Evolutionary conservation across 768 basidiomycete species (phyloP), one percentile per base, ranked within the genome.

Genomic region (Mycena alexandri): DNA sequence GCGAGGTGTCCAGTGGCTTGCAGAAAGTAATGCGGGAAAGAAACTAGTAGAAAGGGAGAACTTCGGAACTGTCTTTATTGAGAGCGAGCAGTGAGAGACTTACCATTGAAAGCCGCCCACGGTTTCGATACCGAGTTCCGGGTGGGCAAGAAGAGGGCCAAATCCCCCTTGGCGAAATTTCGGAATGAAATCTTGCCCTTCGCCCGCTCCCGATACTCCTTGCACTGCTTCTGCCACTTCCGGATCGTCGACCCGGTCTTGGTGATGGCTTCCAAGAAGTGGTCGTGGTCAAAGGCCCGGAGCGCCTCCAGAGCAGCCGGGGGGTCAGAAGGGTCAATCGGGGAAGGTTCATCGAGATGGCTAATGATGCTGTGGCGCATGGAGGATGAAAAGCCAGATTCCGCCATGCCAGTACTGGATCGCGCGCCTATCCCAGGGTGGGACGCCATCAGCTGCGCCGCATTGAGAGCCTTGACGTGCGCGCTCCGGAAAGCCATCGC

Each of bases 21-120:
- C 41, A 99, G 86, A 82, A 99, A 99, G 79, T 98, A 96, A 79
- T 99, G 97, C 53, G 98, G 98, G 80, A 96, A 97, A 13, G 93
- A 95, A 11, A 98, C 96, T 95, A 77, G 59, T 9, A 38, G 47
- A 62, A 58, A 70, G 71, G 80, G 78, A 75, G 79, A 81, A 77
- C 71, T 61, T 81, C 79, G 82, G 80, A 77, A 65, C 48, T 75
- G 62, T 41, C 16, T 17, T 48, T 71, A 67, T 61, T 24, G 36
- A 54, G 42, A 36, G 59, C 42, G 60, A 51, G 48, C 4, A 44
- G 43, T 63, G 42, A 33, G 29, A 51, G 54, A 68, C 89, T 73
- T 75, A 95, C 96, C 93, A 79, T 99, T 99, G 81, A 99, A 99
- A 12, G 98, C 98, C 24, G 97, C 98, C 97, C 98, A 99, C 1